Evolutionary conservation across 192 early-diverging fungal species (phyloP), one percentile per base, ranked within the genome.

Genomic region (Lunasporangiospora selenospora): DNA sequence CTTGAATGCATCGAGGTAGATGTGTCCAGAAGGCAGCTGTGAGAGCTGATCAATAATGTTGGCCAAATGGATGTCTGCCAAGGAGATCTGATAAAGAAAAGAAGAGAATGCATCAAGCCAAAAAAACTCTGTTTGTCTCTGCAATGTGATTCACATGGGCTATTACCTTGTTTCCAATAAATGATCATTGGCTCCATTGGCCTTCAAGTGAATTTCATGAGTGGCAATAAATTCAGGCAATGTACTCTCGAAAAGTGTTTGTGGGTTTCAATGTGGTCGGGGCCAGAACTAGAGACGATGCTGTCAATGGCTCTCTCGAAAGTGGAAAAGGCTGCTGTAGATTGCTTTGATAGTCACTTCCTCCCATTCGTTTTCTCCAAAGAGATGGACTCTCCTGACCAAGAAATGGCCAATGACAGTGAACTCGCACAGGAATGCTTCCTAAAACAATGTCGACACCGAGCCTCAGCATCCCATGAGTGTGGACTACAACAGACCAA

Each of bases 341-440:
- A 62, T n/a, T 0, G 34, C 59, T 27, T 62, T 71, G 53, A 71
- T 71, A 0, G 58, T 61, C 13, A 44, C 23, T 24, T 62, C 67
- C 31, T 71, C 67, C 51, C 53, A 71, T 43, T 62, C 59, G 18
- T 71, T 71, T 45, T 62, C 37, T 1, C 67, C 67, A 18, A 71
- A 45, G 15, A 71, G 45, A 2, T 54, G 19, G 47, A 71, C 56
- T 18, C 38, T 45, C 26, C 62, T 62, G 11, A 59, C 67, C 1
- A 71, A 41, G 41, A 56, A 71, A 38, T 57, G 59, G 40, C 62
- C 67, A 3, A 71, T 43, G 5, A 71, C 67, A 10, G 62, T 51
- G 1, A 59, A 57, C 47, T 71, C 67, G 41, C 59, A 21, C 1
- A 71, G 19, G 18, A 61, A 42, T 10, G n/a, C 39, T 33, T 71